Percentiles rank a stretch among this genome's conserved stretches.
These are phyloP conservation scores for Mycena citricolor DNA, from an alignment of 1,284 basidiomycete genomes.

Conservation along the genomic window DNA sequence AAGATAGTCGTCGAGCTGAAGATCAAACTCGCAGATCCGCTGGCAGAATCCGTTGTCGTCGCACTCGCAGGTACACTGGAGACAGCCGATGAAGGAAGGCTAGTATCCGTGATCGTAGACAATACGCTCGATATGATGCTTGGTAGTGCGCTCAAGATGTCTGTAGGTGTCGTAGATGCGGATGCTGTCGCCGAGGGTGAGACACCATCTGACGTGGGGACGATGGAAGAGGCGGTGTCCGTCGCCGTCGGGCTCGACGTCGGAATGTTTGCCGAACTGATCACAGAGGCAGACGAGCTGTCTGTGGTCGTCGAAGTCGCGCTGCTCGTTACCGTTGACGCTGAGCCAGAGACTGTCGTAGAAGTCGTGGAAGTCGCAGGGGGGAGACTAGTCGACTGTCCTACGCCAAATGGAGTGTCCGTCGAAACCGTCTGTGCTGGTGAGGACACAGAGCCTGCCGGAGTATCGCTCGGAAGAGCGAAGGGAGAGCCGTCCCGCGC, in stretches of 20 bases:
- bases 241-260: too few species aligned
- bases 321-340: too few species aligned
- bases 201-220: slow-evolving; percentile 16
- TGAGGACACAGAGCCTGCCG: slow-evolving; percentile 5
- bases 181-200: slow-evolving; percentile 5
- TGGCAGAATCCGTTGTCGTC: too few species aligned
- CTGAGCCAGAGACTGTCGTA: too few species aligned
- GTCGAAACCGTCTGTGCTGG: too few species aligned
- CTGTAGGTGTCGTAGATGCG: not conserved
- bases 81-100: slow-evolving; percentile 7
- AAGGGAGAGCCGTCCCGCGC: not conserved
- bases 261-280: too few species aligned
- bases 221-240: slow-evolving; percentile 12
- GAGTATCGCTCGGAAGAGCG: not conserved
- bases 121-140: not conserved
- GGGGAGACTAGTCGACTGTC: slow-evolving; percentile 4
- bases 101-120: slow-evolving; percentile 16
- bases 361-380: slow-evolving; percentile 9
- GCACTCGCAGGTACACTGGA: slow-evolving; percentile 8
- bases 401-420: too few species aligned
- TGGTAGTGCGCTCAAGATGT: too few species aligned
- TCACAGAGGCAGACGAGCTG: too few species aligned
- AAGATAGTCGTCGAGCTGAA: slow-evolving; percentile 7
- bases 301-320: too few species aligned
- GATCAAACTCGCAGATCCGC: not conserved